Evolutionary conservation across 768 basidiomycete species (phyloP).

Genomic region (Panaeolus cyanescens): DNA sequence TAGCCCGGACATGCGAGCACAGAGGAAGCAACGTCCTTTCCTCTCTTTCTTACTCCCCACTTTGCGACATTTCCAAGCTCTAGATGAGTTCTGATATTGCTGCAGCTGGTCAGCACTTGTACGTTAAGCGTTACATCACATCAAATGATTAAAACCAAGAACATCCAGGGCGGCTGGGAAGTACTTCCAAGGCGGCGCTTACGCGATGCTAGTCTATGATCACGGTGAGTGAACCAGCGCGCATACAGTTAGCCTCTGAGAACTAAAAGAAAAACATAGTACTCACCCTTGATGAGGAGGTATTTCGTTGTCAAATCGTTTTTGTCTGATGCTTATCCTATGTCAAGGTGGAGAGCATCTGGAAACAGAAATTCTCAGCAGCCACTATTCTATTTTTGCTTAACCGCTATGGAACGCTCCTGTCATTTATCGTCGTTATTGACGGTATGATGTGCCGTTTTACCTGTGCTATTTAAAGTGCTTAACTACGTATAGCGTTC

Average conservation of each 20-base stretch:
- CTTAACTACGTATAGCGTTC: conserved; percentile 19
- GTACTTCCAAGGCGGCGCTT: background rate
- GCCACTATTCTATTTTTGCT: conserved; percentile 20
- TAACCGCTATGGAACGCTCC: conserved; percentile 25
- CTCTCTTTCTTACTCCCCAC: background rate
- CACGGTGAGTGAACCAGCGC: background rate
- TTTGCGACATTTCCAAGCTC: background rate
- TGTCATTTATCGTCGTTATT: conserved; percentile 23
- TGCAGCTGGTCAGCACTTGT: background rate
- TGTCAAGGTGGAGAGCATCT: conserved; percentile 21
- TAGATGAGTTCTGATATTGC: background rate
- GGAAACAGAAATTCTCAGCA: conserved; percentile 19
- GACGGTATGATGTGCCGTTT: conserved; percentile 15
- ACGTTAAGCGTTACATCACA: background rate
- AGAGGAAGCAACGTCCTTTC: background rate
- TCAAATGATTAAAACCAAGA: background rate
- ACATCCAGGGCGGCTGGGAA: background rate
- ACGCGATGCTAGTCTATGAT: background rate
- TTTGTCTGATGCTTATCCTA: background rate
- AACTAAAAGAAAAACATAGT: background rate
- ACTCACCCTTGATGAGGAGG: background rate
- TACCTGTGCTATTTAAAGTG: background rate
- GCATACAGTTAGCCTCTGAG: background rate
- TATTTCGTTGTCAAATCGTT: background rate
- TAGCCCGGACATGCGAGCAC: background rate